phyloP scores from a whole-genome alignment of 257 asterid genomes.

The Scutellaria barbata region DNA sequence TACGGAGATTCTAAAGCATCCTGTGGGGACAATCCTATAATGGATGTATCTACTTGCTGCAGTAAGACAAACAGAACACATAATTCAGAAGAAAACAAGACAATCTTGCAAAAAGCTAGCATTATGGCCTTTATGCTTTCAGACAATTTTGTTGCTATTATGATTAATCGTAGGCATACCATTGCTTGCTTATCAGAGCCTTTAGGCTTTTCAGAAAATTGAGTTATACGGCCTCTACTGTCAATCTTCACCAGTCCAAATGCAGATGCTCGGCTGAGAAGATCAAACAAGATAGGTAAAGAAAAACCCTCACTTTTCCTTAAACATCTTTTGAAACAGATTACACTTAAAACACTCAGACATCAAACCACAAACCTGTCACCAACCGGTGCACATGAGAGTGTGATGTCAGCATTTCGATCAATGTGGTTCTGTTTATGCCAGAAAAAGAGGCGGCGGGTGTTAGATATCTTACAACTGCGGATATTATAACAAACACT shows the following conservation, averaged over 20 bases:
- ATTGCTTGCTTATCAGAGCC: slow-evolving; percentile 76
- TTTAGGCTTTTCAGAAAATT: slow-evolving; percentile 87
- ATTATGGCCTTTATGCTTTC: no score
- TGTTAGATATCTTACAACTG: slow-evolving; percentile 15
- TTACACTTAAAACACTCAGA: background rate
- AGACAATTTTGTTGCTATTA: no score
- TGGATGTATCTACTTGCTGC: slow-evolving; percentile 88
- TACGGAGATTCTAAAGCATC: slow-evolving; percentile 70
- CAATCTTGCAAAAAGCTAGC: background rate
- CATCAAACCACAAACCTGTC: slow-evolving; percentile 63
- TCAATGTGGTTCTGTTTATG: slow-evolving; percentile 86
- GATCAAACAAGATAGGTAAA: background rate
- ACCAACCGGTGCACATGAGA: slow-evolving; percentile 83
- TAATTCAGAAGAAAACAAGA: slow-evolving; percentile 7
- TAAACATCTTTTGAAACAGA: background rate
- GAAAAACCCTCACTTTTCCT: background rate
- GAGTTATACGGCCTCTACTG: slow-evolving; percentile 75
- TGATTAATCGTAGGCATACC: slow-evolving; percentile 49
- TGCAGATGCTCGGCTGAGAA: slow-evolving; percentile 85
- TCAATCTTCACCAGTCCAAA: slow-evolving; percentile 90
- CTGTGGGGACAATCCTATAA: slow-evolving; percentile 68
- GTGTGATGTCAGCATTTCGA: slow-evolving; percentile 88
- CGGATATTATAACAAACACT: background rate
- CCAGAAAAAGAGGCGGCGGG: slow-evolving; percentile 9
- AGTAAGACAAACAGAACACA: background rate